Evolutionary conservation across 2,329 filamentous ascomycete species (phyloP).

Genomic region (Delphinella strobiligena): DNA sequence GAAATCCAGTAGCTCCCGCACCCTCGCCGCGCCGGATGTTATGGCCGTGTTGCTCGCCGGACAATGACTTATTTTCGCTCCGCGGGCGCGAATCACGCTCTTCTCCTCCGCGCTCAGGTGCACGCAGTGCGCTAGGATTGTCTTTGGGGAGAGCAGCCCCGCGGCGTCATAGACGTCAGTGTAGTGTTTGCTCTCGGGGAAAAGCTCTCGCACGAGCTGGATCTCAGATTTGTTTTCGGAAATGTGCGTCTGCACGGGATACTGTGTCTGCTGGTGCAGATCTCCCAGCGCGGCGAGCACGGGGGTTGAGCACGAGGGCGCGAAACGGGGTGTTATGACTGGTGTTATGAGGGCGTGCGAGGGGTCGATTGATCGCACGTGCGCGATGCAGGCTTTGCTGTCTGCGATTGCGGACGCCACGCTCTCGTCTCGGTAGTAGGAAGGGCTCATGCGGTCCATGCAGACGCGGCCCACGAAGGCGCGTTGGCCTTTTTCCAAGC

Average conservation of each 20-base stretch:
- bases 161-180: constrained; percentile 65
- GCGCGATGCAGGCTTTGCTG: constrained; percentile 32
- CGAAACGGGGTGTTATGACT: constrained; percentile 63
- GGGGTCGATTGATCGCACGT: constrained; percentile 58
- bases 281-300: constrained; percentile 52
- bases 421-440: constrained; percentile 67
- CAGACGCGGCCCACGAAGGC: constrained; percentile 90
- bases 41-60: constrained; percentile 77
- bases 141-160: constrained; percentile 57
- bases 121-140: constrained; percentile 75
- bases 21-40: constrained; percentile 63
- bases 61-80: constrained; percentile 68
- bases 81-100: constrained; percentile 46
- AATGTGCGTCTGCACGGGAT: constrained; percentile 80
- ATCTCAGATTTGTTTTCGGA: constrained; percentile 72
- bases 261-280: constrained; percentile 48
- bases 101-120: constrained; percentile 61
- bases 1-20: constrained; percentile 60
- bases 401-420: constrained; percentile 46
- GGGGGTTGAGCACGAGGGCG: constrained; percentile 39
- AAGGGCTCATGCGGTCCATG: constrained; percentile 73
- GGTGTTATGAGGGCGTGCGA: constrained; percentile 54
- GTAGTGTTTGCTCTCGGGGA: constrained; percentile 55
- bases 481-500: constrained; percentile 66
- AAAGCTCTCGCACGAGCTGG: constrained; percentile 55